Percentiles rank a stretch among this genome's conserved stretches.
These are phyloP conservation scores for Pseudogymnoascus sp. DNA, from an alignment of 2,329 filamentous ascomycete genomes.

Conservation along the genomic window DNA sequence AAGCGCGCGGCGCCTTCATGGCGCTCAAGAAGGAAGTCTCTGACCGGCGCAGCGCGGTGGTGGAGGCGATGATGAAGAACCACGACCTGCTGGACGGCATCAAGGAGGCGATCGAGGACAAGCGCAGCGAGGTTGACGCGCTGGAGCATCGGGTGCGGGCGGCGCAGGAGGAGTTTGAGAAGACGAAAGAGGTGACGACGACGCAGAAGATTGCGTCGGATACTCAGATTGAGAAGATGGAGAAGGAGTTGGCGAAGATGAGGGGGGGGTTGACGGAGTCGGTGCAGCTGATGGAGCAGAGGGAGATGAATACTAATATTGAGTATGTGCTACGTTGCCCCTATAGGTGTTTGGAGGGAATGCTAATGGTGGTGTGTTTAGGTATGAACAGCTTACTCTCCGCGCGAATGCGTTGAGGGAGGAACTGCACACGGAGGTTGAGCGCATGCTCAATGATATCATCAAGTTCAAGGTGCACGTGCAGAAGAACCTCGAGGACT, in stretches of 20 bases:
- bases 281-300: conserved; percentile 84
- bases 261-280: conserved; percentile 72
- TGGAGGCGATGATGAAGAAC: conserved; percentile 90
- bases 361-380: conserved; percentile 29
- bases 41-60: conserved; percentile 71
- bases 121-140: conserved; percentile 83
- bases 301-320: conserved; percentile 93
- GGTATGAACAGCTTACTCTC: conserved; percentile 86
- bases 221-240: conserved; percentile 96
- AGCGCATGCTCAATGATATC: conserved; percentile 91
- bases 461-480: conserved; percentile 98
- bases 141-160: conserved; percentile 80
- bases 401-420: conserved; percentile 79
- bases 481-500: conserved; percentile 85
- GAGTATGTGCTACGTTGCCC: conserved; percentile 52
- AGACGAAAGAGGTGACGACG: conserved; percentile 76
- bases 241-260: conserved; percentile 96
- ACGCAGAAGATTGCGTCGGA: conserved; percentile 85
- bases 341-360: not conserved
- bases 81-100: conserved; percentile 89
- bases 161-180: conserved; percentile 89
- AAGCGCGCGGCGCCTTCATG: conserved; percentile 70
- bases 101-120: conserved; percentile 95
- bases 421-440: conserved; percentile 94
- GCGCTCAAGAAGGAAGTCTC: conserved; percentile 80